A percentile compares a stretch with the other conserved stretches of the same genome.
Conservation (phyloP, 345 rosid species). For the Eutrema japonicum region DNA sequence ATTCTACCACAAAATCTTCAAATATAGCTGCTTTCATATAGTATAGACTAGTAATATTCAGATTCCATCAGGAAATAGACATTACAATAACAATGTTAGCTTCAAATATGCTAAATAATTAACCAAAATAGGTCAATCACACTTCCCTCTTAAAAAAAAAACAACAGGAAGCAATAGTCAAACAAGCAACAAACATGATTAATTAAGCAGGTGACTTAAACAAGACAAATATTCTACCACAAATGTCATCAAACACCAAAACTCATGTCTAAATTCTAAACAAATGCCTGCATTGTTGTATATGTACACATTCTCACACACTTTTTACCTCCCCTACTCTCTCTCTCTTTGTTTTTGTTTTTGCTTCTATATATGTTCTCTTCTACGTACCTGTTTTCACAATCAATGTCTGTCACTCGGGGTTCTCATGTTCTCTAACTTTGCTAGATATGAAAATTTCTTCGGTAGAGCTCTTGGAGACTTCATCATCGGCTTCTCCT, state of each 20-base stretch:
- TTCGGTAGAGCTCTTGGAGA: constrained; percentile 46
- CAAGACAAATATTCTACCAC: constrained; percentile 21
- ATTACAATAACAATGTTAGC: constrained; percentile 24
- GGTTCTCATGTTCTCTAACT: constrained; percentile 72
- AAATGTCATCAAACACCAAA: constrained; percentile 36
- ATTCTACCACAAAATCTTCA: no score
- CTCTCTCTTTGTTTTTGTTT: neutral
- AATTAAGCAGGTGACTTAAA: constrained; percentile 29
- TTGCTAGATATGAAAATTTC: constrained; percentile 69
- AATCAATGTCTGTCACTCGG: constrained; percentile 63
- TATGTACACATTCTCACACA: constrained; percentile 38
- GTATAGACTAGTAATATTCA: neutral
- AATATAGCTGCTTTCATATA: no score
- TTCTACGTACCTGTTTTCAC: constrained; percentile 25
- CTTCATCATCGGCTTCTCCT: constrained; percentile 48
- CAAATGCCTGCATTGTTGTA: constrained; percentile 36
- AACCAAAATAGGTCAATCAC: constrained; percentile 20
- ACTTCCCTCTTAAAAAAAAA: constrained; percentile 28
- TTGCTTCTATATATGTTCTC: constrained; percentile 6
- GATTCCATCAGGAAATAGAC: constrained; percentile 23
- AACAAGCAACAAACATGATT: constrained; percentile 41
- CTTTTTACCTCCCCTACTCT: neutral
- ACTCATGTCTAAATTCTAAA: constrained; percentile 37
- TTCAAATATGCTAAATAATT: constrained; percentile 6
- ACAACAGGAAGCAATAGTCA: constrained; percentile 34